Base-by-base conservation (phyloP, 305 asterid species). In the Rubia tinctorum region DNA sequence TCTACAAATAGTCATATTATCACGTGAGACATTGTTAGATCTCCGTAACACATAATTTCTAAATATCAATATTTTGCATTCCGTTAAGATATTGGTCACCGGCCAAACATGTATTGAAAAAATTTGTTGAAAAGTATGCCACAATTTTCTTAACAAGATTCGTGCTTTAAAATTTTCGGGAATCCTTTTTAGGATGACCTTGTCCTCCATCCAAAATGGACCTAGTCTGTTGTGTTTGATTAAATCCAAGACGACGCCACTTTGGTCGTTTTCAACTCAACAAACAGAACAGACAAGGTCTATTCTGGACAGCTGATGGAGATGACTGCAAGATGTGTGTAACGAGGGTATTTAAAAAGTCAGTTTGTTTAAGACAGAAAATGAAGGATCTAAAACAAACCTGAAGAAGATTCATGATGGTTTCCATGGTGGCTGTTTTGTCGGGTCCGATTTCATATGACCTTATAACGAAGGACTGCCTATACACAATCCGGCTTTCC, bases 371-470 rank as follows among this genome's bases (percentile, higher is more conserved):
- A 13, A 49, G 18, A 4, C 2, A n/a, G 8, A 77, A 27, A 22
- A 42, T 10, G 0, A 53, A 53, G 42, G 34, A 13, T 22, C 2
- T 9, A 20, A 7, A 45, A 47, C 66, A 2, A 61, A 91, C 97
- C 97, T 91, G 97, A 37, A 91, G 90, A 71, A 89, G 92, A 85
- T 91, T 91, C 96, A 92, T 87, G 8, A 92, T 84, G 8, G 96
- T 90, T 80, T 92, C 98, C 95, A 92, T 86, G 6, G 98, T 88
- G 47, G 98, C 94, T 60, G 98, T 90, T 74, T 88, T 88, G 71
- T 92, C 98, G 6, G 98, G 94, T 69, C 98, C 98, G 66, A 88
- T 90, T 80, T 92, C 98, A 53, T 92, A 90, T 11, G 98, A 90
- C 86, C 98, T 84, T 2, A 90, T 84, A 44, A 91, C 90, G 73